Evolutionary conservation across 2,329 filamentous ascomycete genomes (phyloP).

Genomic region (Allantophomopsis cytisporea): DNA sequence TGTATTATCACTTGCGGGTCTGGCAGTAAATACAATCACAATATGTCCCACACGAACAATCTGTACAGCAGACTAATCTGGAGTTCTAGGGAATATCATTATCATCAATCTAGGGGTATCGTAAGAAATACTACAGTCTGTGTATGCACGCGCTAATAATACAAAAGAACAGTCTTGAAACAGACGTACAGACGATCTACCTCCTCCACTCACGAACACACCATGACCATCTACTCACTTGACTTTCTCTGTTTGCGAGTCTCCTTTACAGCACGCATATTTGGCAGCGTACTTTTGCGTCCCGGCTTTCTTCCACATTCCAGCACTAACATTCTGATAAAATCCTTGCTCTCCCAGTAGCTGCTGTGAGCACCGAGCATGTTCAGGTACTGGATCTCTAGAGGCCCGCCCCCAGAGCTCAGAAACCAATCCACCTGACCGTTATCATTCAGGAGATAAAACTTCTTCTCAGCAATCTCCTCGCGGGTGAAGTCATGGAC

Average conservation of each 20-base stretch:
- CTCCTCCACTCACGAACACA: too few relatives aligned
- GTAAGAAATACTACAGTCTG: too few relatives aligned
- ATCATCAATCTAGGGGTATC: too few relatives aligned
- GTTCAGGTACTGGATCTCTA: constrained; percentile 93
- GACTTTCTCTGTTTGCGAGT: background rate
- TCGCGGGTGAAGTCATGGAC: constrained; percentile 91
- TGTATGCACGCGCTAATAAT: too few relatives aligned
- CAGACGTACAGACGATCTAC: too few relatives aligned
- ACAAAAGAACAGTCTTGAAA: too few relatives aligned
- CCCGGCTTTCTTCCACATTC: constrained; percentile 72
- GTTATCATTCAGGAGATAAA: constrained; percentile 84
- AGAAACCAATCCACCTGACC: constrained; percentile 90
- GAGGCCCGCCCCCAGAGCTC: constrained; percentile 66
- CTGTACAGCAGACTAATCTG: too few relatives aligned
- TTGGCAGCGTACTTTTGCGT: constrained; percentile 39
- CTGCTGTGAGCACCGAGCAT: constrained; percentile 93
- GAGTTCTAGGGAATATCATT: too few relatives aligned
- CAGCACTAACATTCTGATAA: constrained; percentile 79
- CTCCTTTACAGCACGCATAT: constrained; percentile 43
- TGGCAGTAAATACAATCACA: too few relatives aligned
- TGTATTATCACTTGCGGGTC: too few relatives aligned
- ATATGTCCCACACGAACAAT: too few relatives aligned
- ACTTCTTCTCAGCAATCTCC: constrained; percentile 82
- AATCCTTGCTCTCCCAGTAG: constrained; percentile 82
- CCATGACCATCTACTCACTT: too few relatives aligned